phyloP scores from a whole-genome alignment of 352 stramenopile species.

The Globisporangium paddicum region DNA sequence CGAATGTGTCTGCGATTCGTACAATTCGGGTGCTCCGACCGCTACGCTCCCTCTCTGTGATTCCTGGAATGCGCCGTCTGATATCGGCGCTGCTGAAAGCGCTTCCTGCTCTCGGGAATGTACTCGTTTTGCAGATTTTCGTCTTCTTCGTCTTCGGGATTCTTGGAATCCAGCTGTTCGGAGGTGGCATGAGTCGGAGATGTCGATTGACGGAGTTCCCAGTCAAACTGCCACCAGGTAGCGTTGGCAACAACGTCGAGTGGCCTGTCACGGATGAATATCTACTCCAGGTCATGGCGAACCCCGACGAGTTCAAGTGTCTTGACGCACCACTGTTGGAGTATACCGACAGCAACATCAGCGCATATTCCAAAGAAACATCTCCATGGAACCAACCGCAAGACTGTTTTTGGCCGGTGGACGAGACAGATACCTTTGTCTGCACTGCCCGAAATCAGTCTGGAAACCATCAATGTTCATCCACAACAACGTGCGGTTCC shows the following conservation, averaged over 20 bases:
- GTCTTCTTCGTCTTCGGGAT: conserved; percentile 92
- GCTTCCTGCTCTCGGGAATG: conserved; percentile 81
- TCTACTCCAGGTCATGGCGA: conserved; percentile 29
- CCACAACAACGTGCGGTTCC: conserved; percentile 42
- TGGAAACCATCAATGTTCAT: conserved; percentile 50
- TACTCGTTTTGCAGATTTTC: conserved; percentile 89
- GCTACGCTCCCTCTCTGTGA: conserved; percentile 84
- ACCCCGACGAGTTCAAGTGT: conserved; percentile 36
- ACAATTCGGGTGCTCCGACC: conserved; percentile 88
- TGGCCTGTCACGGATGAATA: conserved; percentile 59
- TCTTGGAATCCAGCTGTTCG: conserved; percentile 86
- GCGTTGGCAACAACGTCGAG: conserved; percentile 5
- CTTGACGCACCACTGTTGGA: conserved; percentile 32
- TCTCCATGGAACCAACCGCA: conserved; percentile 59
- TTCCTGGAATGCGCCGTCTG: conserved; percentile 73
- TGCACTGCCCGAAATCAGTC: conserved; percentile 44
- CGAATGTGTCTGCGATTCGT: conserved; percentile 77
- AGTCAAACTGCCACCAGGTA: conserved; percentile 31
- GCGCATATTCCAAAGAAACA: conserved; percentile 52
- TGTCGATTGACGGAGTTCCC: conserved; percentile 80
- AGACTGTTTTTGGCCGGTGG: conserved; percentile 92
- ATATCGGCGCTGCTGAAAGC: conserved; percentile 84
- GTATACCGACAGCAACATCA: conserved; percentile 35
- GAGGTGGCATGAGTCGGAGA: conserved; percentile 70
- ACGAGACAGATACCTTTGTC: conserved; percentile 67